These are phyloP conservation scores for Xylariaceae sp. DNA, from an alignment of 2,329 filamentous ascomycete species.

Conservation along the genomic window DNA sequence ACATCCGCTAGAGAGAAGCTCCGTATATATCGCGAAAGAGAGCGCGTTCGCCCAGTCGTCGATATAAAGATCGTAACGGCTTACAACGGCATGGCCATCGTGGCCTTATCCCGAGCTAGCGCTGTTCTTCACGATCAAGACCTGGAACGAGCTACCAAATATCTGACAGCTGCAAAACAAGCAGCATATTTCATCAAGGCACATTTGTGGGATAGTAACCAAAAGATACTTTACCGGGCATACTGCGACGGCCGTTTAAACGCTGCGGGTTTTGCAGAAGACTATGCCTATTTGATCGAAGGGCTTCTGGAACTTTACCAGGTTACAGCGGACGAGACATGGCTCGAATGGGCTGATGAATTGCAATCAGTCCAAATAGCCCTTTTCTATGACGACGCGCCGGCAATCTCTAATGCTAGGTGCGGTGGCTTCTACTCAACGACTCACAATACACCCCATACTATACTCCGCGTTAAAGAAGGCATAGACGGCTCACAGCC, in stretches of 20 bases:
- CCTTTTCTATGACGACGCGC: conserved; percentile 68
- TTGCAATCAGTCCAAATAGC: conserved; percentile 72
- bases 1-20: conserved; percentile 64
- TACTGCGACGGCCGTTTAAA: conserved; percentile 64
- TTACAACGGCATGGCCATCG: conserved; percentile 87
- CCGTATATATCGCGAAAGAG: conserved; percentile 64
- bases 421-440: conserved; percentile 72
- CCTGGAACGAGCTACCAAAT: conserved; percentile 49
- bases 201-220: conserved; percentile 65
- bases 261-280: conserved; percentile 78
- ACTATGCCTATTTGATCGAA: conserved; percentile 85
- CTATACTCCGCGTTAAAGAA: conserved; percentile 84
- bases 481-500: conserved; percentile 92
- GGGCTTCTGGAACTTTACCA: conserved; percentile 83
- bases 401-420: conserved; percentile 37
- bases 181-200: conserved; percentile 69
- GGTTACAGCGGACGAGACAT: conserved; percentile 69
- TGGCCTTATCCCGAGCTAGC: conserved; percentile 72
- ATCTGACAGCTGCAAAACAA: conserved; percentile 60
- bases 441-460: conserved; percentile 56
- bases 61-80: conserved; percentile 86
- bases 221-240: conserved; percentile 65
- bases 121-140: conserved; percentile 55
- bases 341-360: conserved; percentile 74
- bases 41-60: conserved; percentile 70